A percentile compares a stretch with the other conserved stretches of the same genome.
Evolutionary conservation across 73 alveolate genomes (phyloP).

Genomic region (Effrenium voratum): DNA sequence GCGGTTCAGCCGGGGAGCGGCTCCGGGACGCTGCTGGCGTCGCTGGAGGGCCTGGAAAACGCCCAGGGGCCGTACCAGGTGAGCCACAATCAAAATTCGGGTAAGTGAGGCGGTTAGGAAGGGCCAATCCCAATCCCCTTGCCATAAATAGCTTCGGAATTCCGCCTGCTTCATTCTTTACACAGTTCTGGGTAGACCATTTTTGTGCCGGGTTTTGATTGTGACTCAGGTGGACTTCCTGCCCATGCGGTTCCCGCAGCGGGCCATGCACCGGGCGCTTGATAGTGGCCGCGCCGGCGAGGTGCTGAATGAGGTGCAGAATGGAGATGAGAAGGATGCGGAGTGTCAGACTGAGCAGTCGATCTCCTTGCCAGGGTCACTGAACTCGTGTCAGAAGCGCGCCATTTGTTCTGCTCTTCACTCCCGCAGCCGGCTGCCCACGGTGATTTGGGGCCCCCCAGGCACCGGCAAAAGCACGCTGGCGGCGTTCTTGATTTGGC

Average conservation of each 20-base stretch:
- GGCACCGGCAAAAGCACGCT: constrained; percentile 85
- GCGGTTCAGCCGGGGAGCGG: constrained; percentile 64
- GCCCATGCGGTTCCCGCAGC: constrained; percentile 55
- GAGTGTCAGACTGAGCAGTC: background rate
- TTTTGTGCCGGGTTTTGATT: too few species aligned
- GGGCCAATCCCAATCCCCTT: too few species aligned
- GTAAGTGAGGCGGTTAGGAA: too few species aligned
- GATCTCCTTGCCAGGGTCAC: constrained; percentile 19
- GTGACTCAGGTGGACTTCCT: constrained; percentile 50
- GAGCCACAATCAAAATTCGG: too few species aligned
- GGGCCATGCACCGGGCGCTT: constrained; percentile 80
- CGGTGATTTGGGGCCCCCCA: constrained; percentile 83
- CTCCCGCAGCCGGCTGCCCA: constrained; percentile 20
- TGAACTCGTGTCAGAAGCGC: constrained; percentile 58
- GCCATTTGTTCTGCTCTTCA: constrained; percentile 19
- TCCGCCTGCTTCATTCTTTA: too few species aligned
- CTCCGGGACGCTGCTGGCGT: constrained; percentile 40
- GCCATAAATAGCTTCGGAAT: too few species aligned
- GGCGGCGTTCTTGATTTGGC: constrained; percentile 74
- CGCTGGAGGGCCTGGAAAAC: background rate
- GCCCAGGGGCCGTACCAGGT: background rate
- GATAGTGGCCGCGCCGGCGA: constrained; percentile 4
- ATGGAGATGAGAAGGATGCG: background rate
- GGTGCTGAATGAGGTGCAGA: constrained; percentile 10
- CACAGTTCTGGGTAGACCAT: too few species aligned